phyloP scores from a whole-genome alignment of 192 early-diverging fungal species.

The Gamsiella multidivaricata region DNA sequence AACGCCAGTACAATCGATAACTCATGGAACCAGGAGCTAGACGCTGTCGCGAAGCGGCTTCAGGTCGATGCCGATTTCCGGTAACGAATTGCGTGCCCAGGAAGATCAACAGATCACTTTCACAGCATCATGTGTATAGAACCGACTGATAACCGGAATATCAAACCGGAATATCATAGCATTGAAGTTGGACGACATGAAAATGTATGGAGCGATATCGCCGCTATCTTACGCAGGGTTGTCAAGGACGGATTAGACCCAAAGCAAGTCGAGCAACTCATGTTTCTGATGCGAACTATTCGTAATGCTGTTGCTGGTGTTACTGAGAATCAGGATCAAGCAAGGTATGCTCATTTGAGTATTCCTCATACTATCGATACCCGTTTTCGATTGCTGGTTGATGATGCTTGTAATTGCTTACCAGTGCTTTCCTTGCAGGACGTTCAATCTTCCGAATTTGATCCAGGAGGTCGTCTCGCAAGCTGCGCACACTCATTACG shows the following conservation, averaged over 20 bases:
- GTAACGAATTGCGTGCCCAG: slow-evolving; percentile 9
- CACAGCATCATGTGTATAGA: too few species aligned
- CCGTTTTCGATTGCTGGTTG: too few species aligned
- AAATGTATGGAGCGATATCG: slow-evolving; percentile 11
- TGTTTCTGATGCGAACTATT: slow-evolving; percentile 36
- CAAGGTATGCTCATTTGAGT: slow-evolving; percentile 21
- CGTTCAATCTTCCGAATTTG: neutral
- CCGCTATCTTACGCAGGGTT: slow-evolving; percentile 2
- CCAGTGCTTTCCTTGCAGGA: too few species aligned
- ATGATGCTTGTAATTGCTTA: too few species aligned
- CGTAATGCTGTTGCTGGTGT: slow-evolving; percentile 34
- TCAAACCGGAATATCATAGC: too few species aligned
- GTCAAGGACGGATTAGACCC: slow-evolving; percentile 27
- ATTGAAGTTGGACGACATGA: slow-evolving; percentile 2
- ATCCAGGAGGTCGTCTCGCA: slow-evolving; percentile 41
- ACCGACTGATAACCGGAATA: too few species aligned
- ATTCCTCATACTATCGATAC: too few species aligned
- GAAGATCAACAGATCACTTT: neutral
- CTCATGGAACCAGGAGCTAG: slow-evolving; percentile 20
- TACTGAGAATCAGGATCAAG: slow-evolving; percentile 30
- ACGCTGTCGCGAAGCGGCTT: slow-evolving; percentile 23
- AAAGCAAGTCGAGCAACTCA: slow-evolving; percentile 21
- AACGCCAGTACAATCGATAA: neutral
- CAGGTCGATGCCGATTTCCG: slow-evolving; percentile 35
- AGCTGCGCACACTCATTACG: slow-evolving; percentile 50